A percentile compares a stretch with the other conserved stretches of the same genome.
Conservation (phyloP, 2,329 filamentous ascomycete genomes). For the Penicillium sp. region DNA sequence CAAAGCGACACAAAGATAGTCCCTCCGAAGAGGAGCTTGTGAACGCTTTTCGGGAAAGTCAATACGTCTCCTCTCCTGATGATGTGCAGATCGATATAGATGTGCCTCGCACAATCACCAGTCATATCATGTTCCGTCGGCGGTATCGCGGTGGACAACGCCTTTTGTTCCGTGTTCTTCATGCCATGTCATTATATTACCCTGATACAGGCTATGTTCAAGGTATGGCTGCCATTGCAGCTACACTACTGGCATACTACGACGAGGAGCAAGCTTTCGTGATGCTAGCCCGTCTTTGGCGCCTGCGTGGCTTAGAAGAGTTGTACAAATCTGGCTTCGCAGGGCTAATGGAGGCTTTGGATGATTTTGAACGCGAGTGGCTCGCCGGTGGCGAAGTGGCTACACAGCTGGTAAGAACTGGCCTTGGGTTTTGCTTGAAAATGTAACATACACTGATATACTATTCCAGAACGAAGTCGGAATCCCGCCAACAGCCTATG, state of each 20-base stretch:
- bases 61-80: slow-evolving; percentile 75
- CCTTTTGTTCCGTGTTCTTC: slow-evolving; percentile 86
- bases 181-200: slow-evolving; percentile 87
- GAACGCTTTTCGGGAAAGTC: slow-evolving; percentile 69
- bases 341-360: slow-evolving; percentile 80
- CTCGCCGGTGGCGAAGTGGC: slow-evolving; percentile 75
- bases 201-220: slow-evolving; percentile 93
- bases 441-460: slow-evolving; percentile 1
- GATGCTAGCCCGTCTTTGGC: slow-evolving; percentile 95
- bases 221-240: slow-evolving; percentile 92
- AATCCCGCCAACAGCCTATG: slow-evolving; percentile 89
- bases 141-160: slow-evolving; percentile 91
- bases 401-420: slow-evolving; percentile 68
- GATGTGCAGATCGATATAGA: slow-evolving; percentile 97
- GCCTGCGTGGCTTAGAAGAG: slow-evolving; percentile 78
- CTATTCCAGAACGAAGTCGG: slow-evolving; percentile 65
- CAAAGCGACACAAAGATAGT: slow-evolving; percentile 62
- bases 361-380: slow-evolving; percentile 85
- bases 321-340: slow-evolving; percentile 83
- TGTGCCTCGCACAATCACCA: slow-evolving; percentile 89
- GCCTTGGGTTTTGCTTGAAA: neutral
- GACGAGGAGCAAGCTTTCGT: slow-evolving; percentile 93
- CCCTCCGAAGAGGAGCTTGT: slow-evolving; percentile 71
- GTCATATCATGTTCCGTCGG: slow-evolving; percentile 94
- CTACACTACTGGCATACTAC: slow-evolving; percentile 92